Evolutionary conservation across 2,329 filamentous ascomycete genomes (phyloP).

Genomic region (Apiospora arundinis): DNA sequence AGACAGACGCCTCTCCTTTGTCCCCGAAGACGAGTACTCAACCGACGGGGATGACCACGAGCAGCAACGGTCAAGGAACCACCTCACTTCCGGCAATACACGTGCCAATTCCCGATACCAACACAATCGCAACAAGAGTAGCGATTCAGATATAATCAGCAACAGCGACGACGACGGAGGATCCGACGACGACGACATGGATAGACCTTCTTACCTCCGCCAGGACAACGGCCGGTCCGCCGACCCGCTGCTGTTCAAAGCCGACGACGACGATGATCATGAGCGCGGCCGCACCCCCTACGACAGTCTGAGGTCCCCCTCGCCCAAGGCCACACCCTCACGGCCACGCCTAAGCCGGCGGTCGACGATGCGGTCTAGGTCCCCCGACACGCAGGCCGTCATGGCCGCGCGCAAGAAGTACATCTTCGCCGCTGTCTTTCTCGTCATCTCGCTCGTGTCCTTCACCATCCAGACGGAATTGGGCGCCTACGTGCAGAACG

Average conservation of each 20-base stretch:
- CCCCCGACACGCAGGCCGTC: slow-evolving; percentile 69
- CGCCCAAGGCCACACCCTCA: slow-evolving; percentile 38
- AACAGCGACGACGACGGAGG: slow-evolving; percentile 40
- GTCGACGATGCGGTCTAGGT: slow-evolving; percentile 78
- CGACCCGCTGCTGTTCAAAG: slow-evolving; percentile 48
- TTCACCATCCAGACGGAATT: slow-evolving; percentile 97
- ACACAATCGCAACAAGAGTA: slow-evolving; percentile 3
- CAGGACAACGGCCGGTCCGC: slow-evolving; percentile 53
- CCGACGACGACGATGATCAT: slow-evolving; percentile 36
- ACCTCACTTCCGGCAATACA: not conserved
- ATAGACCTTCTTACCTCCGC: slow-evolving; percentile 49
- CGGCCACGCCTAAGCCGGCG: slow-evolving; percentile 55
- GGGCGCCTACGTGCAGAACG: slow-evolving; percentile 91
- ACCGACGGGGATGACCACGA: slow-evolving; percentile 25
- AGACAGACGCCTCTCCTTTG: slow-evolving; percentile 31
- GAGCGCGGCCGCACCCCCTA: slow-evolving; percentile 37
- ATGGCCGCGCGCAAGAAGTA: slow-evolving; percentile 81
- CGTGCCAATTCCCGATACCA: slow-evolving; percentile 15
- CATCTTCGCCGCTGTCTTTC: slow-evolving; percentile 83
- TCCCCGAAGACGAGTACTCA: slow-evolving; percentile 31
- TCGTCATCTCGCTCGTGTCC: slow-evolving; percentile 80
- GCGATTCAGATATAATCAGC: slow-evolving; percentile 31
- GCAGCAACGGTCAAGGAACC: not conserved
- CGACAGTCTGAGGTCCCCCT: slow-evolving; percentile 35
- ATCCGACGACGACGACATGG: slow-evolving; percentile 48